phyloP scores from a whole-genome alignment of 2,329 filamentous ascomycete species.

The Akanthomyces dipterigenus region DNA sequence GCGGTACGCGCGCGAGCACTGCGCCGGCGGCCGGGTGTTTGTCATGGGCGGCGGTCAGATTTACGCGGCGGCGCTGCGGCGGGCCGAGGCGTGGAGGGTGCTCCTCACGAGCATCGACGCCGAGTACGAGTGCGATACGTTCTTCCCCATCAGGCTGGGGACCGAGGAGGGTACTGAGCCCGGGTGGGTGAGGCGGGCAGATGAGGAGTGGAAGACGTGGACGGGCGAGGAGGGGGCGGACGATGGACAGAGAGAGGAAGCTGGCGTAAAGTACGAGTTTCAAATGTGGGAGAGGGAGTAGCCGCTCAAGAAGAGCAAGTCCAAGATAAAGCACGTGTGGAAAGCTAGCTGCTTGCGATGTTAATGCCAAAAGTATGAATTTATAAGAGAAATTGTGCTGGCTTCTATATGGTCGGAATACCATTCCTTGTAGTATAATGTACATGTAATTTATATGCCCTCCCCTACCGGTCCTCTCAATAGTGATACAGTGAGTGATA shows the following conservation, averaged over 20 bases:
- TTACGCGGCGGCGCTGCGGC: conserved; percentile 63
- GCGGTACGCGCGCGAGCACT: conserved; percentile 33
- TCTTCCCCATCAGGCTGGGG: conserved; percentile 56
- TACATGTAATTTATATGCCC: conserved; percentile 6
- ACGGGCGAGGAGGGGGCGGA: conserved; percentile 55
- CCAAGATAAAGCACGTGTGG: not conserved
- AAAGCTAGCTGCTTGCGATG: not conserved
- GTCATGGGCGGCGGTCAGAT: conserved; percentile 88
- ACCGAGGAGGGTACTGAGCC: conserved; percentile 22
- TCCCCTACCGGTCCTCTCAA: not conserved
- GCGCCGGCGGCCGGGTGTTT: conserved; percentile 56
- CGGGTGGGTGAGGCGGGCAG: conserved; percentile 48
- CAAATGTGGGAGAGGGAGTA: conserved; percentile 61
- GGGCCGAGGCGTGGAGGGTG: conserved; percentile 52
- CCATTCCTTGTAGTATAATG: not conserved
- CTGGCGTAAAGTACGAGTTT: conserved; percentile 60
- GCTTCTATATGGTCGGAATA: not conserved
- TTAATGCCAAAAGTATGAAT: not conserved
- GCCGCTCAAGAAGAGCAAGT: not conserved
- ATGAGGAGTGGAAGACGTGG: conserved; percentile 52
- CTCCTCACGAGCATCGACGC: conserved; percentile 61
- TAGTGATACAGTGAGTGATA: not conserved
- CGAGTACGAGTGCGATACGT: conserved; percentile 71
- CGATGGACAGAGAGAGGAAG: conserved; percentile 54
- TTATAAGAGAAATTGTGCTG: not conserved